Evolutionary conservation across 1,284 basidiomycete genomes (phyloP), one percentile per base, ranked within the genome.

Genomic region (Ustanciosporium gigantosporum): DNA sequence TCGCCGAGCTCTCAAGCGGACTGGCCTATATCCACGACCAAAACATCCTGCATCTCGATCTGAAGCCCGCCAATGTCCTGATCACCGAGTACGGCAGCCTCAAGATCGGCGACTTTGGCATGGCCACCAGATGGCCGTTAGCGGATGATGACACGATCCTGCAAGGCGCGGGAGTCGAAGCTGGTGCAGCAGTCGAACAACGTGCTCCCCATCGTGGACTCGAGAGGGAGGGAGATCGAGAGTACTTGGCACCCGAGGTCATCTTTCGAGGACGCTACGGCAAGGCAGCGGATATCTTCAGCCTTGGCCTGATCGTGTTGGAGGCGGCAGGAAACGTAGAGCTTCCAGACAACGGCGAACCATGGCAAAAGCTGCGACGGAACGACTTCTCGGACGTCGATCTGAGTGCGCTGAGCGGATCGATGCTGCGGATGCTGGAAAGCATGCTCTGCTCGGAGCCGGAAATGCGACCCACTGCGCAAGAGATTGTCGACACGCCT

Each of bases 221-320:
- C 6, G 75, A 77, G 92, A 95, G 79, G 84, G 95, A 99, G 79
- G 95, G 95, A 9, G 95, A 99, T 79, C 89, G 97, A 73, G 84
- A 95, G 61, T 98, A 99, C 81, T 86, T 99, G 80, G 93, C 95
- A n/a, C 91, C 92, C 3, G 95, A 99, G 80, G 90, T 98, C 47
- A 83, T 99, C 44, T 66, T 64, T 34, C 86, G 89, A 75, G 94
- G 93, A 22, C 82, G 83, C 45, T 98, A 96, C 78, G 87, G 92
- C 73, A 90, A 88, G 80, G 90, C 89, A 39, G 94, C 92, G 38
- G 95, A 99, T 81, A 86, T 99, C 44, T 99, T 96, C 83, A 91
- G 91, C 80, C 84, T 97, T 71, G 95, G 95, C 46, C 88, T 98
- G 83, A 90, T 91, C 66, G 85, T 96, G 78, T 84, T 99, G 35